Evolutionary conservation across 805 yeast genomes (phyloP), one percentile per base, ranked within the genome.

Genomic region (Nakazawaea holstii): DNA sequence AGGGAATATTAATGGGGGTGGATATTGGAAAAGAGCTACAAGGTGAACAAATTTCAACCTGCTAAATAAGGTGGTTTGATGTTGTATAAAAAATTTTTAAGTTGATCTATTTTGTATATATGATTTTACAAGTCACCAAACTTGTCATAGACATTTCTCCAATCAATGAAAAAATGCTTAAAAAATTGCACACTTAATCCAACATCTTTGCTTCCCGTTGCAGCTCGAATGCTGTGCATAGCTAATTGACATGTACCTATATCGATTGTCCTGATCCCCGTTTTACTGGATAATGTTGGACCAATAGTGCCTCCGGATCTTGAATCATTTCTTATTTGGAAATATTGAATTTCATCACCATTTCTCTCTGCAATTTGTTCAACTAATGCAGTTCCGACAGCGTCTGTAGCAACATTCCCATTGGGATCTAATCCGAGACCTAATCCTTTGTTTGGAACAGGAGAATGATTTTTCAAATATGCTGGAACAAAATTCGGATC

Each of bases 261-360:
- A 58, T 87, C 96, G 46, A 86, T 77, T 35, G 92, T 84, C 57
- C 87, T 72, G 2, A 87, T 85, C 44, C 89, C 89, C 0, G 88
- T 81, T 51, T 73, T 77, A 33, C 76, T 64, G 8, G 87, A 69
- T 46, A 82, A 68, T 7, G 75, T 69, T 17, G 88, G 96, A 0
- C 96, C 96, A 59, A 89, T 87, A 28, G 96, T 87, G 35, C 95
- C 95, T 30, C 96, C 96, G 0, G 90, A 82, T 60, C 94, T 77
- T 11, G 87, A 76, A 61, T 83, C 91, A 67, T 89, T 88, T 65
- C 94, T 79, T 62, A 87, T 84, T 59, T 87, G 95, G 80, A 87
- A 87, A 65, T 80, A 82, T 67, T 89, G 96, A 26, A 88, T 54
- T 43, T 67, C 65, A 60, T 85, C 89, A 44, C 72, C 84, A 50